These are phyloP conservation scores for Ogataea paraovalis DNA, from an alignment of 805 yeast species.

Conservation along the genomic window DNA sequence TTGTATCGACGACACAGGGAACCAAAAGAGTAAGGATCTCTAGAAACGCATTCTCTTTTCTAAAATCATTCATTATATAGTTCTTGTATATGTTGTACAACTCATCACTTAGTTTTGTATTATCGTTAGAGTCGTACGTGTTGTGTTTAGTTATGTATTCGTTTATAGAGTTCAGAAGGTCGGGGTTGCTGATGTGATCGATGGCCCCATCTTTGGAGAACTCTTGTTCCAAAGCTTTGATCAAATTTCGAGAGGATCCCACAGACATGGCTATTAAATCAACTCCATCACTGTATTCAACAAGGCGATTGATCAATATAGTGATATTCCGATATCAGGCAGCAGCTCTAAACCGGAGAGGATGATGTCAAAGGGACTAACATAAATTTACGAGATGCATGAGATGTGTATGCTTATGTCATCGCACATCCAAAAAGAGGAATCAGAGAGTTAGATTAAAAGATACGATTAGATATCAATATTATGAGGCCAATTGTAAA, in stretches of 20 bases:
- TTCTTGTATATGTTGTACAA: conserved; percentile 33
- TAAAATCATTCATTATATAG: conserved; percentile 28
- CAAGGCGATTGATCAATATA: neutral
- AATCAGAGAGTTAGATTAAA: too few relatives aligned
- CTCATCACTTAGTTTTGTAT: conserved; percentile 34
- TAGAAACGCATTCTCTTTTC: conserved; percentile 36
- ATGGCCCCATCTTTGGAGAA: conserved; percentile 2
- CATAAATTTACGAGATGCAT: too few relatives aligned
- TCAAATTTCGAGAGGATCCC: conserved; percentile 14
- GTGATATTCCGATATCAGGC: too few relatives aligned
- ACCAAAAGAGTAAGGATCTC: conserved; percentile 34
- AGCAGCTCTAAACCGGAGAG: too few relatives aligned
- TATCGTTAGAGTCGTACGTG: conserved; percentile 29
- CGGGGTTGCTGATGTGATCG: neutral
- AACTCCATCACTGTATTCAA: too few relatives aligned
- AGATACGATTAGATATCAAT: too few relatives aligned
- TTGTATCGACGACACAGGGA: conserved; percentile 29
- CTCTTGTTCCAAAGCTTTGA: conserved; percentile 9
- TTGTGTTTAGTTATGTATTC: conserved; percentile 31
- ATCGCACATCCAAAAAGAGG: neutral
- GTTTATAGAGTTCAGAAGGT: conserved; percentile 2
- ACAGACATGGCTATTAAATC: too few relatives aligned
- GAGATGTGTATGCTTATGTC: neutral
- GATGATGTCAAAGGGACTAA: too few relatives aligned
- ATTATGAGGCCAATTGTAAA: too few relatives aligned